Evolutionary conservation across 1,284 basidiomycete species (phyloP), one percentile per base, ranked within the genome.

Genomic region (Malassezia furfur): DNA sequence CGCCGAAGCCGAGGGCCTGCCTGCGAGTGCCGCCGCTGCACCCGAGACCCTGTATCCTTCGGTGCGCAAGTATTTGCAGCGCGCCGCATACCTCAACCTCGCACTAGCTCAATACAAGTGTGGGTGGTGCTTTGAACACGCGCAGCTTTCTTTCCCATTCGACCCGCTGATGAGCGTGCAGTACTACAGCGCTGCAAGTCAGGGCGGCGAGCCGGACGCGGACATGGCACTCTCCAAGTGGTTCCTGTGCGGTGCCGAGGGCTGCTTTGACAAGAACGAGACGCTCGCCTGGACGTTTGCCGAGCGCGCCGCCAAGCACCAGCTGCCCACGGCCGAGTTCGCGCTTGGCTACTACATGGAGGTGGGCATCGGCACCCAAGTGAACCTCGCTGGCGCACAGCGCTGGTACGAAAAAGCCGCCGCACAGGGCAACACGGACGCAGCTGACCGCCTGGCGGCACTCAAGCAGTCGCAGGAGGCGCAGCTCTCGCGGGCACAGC

Each of bases 161-260:
- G 90, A 96, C 68, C 85, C 91, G 0, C 78, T 94, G 15, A 79
- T 94, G 38, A 87, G 84, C 54, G 90, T 96, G 22, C 88, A 93
- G 74, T 96, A 91, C 76, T 96, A 96, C 76, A 84, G 82, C 31
- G 74, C 79, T 8, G 91, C 91, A 0, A 86, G 64, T 25, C 69
- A 73, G 47, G 70, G 66, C n/a, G 72, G 72, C 48, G 88, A 94
- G 76, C 79, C 82, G 39, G 90, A 44, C 72, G 91, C 91, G 0
- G 90, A 96, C 75, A 91, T 96, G 89, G 90, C 88, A 7, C 79
- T 94, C 45, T 84, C 82, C 76, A 94, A 91, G 76, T 94, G 90
- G 91, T 94, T 93, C 79, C 77, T 94, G 48, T 93, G 90, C 72
- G 88, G 88, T 0, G 83, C 83, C 0, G 84, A 87, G 35, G 82